These are phyloP conservation scores for Ustilago sp. DNA, from an alignment of 1,284 basidiomycete genomes.

Conservation along the genomic window DNA sequence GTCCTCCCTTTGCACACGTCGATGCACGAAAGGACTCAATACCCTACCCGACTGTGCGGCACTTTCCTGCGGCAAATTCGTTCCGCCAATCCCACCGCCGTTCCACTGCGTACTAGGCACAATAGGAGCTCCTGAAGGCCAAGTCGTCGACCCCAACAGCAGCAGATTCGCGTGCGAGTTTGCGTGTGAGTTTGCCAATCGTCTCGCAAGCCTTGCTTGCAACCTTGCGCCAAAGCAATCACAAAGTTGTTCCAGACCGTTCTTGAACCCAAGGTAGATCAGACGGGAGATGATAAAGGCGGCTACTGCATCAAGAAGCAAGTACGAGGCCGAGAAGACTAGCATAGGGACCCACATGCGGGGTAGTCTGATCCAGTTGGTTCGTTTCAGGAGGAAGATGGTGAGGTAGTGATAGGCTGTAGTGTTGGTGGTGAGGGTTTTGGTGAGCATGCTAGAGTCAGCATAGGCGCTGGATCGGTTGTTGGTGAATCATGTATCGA, in stretches of 20 bases:
- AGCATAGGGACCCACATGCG: conserved; percentile 38
- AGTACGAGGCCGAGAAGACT: conserved; percentile 38
- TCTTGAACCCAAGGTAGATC: conserved; percentile 34
- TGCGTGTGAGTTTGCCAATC: conserved; percentile 7
- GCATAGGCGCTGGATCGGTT: conserved; percentile 2
- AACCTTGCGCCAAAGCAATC: conserved; percentile 29
- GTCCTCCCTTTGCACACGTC: conserved; percentile 8
- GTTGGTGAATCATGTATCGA: neutral
- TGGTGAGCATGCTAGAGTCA: conserved; percentile 23
- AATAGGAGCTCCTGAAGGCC: conserved; percentile 32
- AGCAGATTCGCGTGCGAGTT: conserved; percentile 16
- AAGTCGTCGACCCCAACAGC: conserved; percentile 24
- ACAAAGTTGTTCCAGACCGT: conserved; percentile 20
- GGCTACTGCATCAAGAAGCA: conserved; percentile 40
- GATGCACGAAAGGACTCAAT: conserved; percentile 12
- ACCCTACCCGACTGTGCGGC: conserved; percentile 3
- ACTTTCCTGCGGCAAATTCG: conserved; percentile 24
- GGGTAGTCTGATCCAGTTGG: neutral
- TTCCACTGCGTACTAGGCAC: conserved; percentile 40
- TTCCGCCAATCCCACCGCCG: conserved; percentile 44
- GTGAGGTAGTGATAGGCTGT: neutral
- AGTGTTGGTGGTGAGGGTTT: neutral
- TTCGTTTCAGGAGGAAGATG: neutral
- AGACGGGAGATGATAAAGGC: conserved; percentile 42
- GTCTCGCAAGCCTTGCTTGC: conserved; percentile 21